phyloP scores from a whole-genome alignment of 2,329 filamentous ascomycete genomes.

The Diatrype stigma region DNA sequence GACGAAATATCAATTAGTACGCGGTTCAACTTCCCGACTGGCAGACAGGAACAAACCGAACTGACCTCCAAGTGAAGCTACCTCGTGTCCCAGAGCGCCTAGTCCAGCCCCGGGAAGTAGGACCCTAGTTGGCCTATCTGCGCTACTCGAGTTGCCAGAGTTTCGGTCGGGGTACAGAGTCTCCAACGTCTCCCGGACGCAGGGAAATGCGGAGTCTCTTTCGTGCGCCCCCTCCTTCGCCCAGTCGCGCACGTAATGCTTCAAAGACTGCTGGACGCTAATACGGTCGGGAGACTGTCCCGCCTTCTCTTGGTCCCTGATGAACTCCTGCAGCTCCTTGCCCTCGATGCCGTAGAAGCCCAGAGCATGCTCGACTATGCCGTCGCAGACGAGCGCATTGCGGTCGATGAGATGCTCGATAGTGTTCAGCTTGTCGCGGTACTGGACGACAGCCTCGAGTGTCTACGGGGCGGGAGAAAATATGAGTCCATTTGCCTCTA shows the following conservation, averaged over 20 bases:
- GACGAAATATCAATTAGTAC: slow-evolving; percentile 24
- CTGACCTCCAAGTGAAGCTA: slow-evolving; percentile 37
- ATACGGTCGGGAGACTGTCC: slow-evolving; percentile 40
- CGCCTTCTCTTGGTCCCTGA: slow-evolving; percentile 32
- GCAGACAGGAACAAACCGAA: background rate
- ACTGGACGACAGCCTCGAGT: slow-evolving; percentile 54
- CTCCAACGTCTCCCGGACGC: slow-evolving; percentile 31
- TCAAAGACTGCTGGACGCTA: slow-evolving; percentile 49
- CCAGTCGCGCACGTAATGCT: slow-evolving; percentile 57
- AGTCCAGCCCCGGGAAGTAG: slow-evolving; percentile 51
- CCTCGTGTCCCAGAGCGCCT: slow-evolving; percentile 48
- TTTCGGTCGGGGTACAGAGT: slow-evolving; percentile 25
- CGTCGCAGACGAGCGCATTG: slow-evolving; percentile 43
- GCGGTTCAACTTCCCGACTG: background rate
- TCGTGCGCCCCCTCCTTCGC: slow-evolving; percentile 43
- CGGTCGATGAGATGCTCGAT: slow-evolving; percentile 37
- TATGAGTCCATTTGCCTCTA: no score
- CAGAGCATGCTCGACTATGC: slow-evolving; percentile 41
- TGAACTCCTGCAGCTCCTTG: slow-evolving; percentile 40
- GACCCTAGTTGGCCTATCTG: slow-evolving; percentile 24
- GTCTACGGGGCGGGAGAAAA: no score
- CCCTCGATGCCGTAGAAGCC: slow-evolving; percentile 41
- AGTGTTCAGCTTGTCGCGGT: slow-evolving; percentile 48
- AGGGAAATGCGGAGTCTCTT: slow-evolving; percentile 37
- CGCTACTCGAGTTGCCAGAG: background rate